Percentiles rank a stretch among this genome's conserved stretches.
phyloP scores from a whole-genome alignment of 257 asterid species.

The Fraxinus quadrangulata region DNA sequence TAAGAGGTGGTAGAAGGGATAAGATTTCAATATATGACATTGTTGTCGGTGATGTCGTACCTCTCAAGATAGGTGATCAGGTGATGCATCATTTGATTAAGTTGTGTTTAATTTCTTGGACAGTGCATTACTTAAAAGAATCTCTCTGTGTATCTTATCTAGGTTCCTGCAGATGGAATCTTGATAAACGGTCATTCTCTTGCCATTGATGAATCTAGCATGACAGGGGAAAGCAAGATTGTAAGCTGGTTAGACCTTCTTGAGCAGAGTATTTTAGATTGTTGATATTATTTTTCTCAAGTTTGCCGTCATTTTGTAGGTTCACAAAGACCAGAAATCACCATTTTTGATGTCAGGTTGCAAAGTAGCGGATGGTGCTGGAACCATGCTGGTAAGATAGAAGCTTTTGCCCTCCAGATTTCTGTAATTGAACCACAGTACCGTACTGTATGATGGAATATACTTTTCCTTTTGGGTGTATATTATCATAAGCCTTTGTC shows the following conservation, averaged over 20 bases:
- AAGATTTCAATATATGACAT: constrained; percentile 81
- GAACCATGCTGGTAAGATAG: constrained; percentile 78
- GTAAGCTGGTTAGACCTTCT: constrained; percentile 64
- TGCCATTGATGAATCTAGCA: constrained; percentile 95
- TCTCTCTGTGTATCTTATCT: constrained; percentile 25
- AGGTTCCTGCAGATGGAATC: constrained; percentile 96
- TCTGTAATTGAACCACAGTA: constrained; percentile 16
- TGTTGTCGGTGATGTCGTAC: constrained; percentile 92
- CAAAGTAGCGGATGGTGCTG: constrained; percentile 97
- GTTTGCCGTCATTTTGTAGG: constrained; percentile 39
- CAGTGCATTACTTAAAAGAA: constrained; percentile 7
- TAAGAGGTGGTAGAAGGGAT: constrained; percentile 87
- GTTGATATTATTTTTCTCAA: constrained; percentile 34
- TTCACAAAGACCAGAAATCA: constrained; percentile 70
- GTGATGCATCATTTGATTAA: constrained; percentile 38
- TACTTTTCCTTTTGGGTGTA: neutral
- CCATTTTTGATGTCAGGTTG: constrained; percentile 99
- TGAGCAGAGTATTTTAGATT: constrained; percentile 21
- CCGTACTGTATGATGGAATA: neutral
- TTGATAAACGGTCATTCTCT: constrained; percentile 84
- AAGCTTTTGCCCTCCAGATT: constrained; percentile 8
- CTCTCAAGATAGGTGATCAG: constrained; percentile 96
- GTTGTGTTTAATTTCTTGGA: constrained; percentile 7
- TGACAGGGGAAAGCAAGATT: constrained; percentile 99
- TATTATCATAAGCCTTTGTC: neutral